These are phyloP conservation scores for Canavalia gladiata DNA, from an alignment of 306 rosid species.

Conservation along the genomic window DNA sequence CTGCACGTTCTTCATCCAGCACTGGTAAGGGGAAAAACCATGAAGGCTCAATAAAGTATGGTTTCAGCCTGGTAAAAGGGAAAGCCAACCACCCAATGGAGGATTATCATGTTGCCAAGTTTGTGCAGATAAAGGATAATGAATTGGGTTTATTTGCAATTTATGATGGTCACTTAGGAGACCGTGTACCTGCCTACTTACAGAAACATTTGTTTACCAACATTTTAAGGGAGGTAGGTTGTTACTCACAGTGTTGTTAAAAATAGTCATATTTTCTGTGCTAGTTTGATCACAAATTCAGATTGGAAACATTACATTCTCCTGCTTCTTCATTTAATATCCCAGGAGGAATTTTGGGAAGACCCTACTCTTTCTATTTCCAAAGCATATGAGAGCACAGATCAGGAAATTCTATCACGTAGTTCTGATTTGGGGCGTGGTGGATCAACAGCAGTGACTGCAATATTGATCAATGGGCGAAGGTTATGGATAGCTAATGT, in stretches of 20 bases:
- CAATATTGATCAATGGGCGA: constrained; percentile 77
- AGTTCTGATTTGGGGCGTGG: constrained; percentile 97
- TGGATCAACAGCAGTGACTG: constrained; percentile 97
- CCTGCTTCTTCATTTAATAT: constrained; percentile 44
- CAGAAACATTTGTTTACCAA: constrained; percentile 87
- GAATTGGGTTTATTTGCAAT: constrained; percentile 94
- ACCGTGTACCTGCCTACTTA: constrained; percentile 84
- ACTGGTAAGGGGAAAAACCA: constrained; percentile 82
- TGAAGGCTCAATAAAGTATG: constrained; percentile 81
- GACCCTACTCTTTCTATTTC: constrained; percentile 78
- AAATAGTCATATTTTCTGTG: constrained; percentile 17
- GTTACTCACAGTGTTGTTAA: constrained; percentile 34
- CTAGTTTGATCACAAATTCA: constrained; percentile 22
- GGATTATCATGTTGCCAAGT: constrained; percentile 96
- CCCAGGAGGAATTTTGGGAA: constrained; percentile 87
- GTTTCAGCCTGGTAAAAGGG: constrained; percentile 88
- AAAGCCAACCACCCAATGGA: constrained; percentile 99
- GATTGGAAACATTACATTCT: constrained; percentile 29
- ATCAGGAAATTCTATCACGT: constrained; percentile 85
- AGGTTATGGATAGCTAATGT: constrained; percentile 84
- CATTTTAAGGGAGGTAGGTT: constrained; percentile 81
- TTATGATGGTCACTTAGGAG: constrained; percentile 93
- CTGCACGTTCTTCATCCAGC: constrained; percentile 70
- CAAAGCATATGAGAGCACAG: constrained; percentile 90
- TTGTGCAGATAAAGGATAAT: constrained; percentile 65